phyloP scores from a whole-genome alignment of 2,329 filamentous ascomycete genomes.

The Ophiostoma piceae region DNA sequence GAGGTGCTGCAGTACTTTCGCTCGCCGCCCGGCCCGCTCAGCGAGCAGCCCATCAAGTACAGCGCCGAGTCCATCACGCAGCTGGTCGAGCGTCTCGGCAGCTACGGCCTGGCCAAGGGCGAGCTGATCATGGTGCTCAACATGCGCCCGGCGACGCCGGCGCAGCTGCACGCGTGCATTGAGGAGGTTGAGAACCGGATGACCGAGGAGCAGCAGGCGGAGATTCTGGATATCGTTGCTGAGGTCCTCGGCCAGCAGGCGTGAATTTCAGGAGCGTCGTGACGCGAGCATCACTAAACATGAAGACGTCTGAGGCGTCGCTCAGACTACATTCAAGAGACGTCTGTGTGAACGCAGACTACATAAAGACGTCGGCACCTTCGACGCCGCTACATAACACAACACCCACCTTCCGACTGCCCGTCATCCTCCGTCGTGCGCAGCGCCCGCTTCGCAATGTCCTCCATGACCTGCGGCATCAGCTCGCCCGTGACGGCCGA shows the following conservation, averaged over 20 bases:
- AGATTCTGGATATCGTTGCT: conserved; percentile 52
- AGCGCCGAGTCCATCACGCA: conserved; percentile 46
- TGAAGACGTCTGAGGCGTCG: neutral
- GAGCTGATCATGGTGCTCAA: conserved; percentile 66
- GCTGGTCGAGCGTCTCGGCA: conserved; percentile 52
- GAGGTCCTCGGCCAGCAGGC: conserved; percentile 51
- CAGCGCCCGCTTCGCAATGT: conserved; percentile 54
- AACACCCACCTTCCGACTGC: conserved; percentile 52
- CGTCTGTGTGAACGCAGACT: neutral
- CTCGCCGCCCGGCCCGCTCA: conserved; percentile 51
- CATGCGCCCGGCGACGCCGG: conserved; percentile 53
- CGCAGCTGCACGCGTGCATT: conserved; percentile 57
- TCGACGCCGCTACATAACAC: conserved; percentile 38
- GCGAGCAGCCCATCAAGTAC: conserved; percentile 51
- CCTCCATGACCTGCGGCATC: conserved; percentile 53
- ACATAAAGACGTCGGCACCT: conserved; percentile 18
- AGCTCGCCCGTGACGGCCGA: conserved; percentile 57
- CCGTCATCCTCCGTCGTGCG: conserved; percentile 44
- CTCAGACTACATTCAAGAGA: neutral
- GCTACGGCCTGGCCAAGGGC: conserved; percentile 59
- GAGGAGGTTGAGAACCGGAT: conserved; percentile 62
- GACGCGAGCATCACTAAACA: neutral
- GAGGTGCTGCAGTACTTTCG: conserved; percentile 44
- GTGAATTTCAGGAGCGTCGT: conserved; percentile 30
- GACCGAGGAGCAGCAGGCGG: conserved; percentile 52